phyloP scores from a whole-genome alignment of 257 asterid genomes.

The Lavandula angustifolia region DNA sequence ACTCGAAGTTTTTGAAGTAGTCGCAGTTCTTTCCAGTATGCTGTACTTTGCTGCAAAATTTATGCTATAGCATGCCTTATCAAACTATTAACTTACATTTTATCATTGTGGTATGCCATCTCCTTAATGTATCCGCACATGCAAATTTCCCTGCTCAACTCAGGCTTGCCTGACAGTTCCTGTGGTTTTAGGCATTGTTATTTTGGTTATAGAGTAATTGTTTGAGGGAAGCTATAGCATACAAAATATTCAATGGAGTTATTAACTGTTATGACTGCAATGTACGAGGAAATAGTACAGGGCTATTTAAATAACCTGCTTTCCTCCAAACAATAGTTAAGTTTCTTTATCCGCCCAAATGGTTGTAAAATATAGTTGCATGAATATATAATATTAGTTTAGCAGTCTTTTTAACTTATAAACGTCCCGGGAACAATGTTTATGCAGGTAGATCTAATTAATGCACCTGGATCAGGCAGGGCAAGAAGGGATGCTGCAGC shows the following conservation, averaged over 20 bases:
- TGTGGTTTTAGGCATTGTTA: background rate
- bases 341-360: constrained; percentile 12
- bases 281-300: constrained; percentile 7
- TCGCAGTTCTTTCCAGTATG: background rate
- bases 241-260: constrained; percentile 1
- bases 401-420: constrained; percentile 3
- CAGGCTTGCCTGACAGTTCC: background rate
- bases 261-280: background rate
- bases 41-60: constrained; percentile 14
- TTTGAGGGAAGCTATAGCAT: background rate
- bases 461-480: constrained; percentile 78
- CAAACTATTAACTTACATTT: constrained; percentile 1
- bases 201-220: background rate
- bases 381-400: background rate
- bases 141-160: constrained; percentile 21
- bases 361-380: background rate
- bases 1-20: constrained; percentile 9
- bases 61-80: constrained; percentile 14
- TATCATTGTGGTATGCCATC: background rate
- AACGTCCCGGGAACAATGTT: constrained; percentile 16
- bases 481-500: constrained; percentile 98
- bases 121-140: background rate
- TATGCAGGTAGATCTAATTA: constrained; percentile 66
- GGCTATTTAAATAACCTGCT: background rate
- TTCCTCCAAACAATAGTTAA: constrained; percentile 12